Evolutionary conservation across 2,329 filamentous ascomycete species (phyloP), one percentile per base, ranked within the genome.

Genomic region (Botrytis paeoniae): DNA sequence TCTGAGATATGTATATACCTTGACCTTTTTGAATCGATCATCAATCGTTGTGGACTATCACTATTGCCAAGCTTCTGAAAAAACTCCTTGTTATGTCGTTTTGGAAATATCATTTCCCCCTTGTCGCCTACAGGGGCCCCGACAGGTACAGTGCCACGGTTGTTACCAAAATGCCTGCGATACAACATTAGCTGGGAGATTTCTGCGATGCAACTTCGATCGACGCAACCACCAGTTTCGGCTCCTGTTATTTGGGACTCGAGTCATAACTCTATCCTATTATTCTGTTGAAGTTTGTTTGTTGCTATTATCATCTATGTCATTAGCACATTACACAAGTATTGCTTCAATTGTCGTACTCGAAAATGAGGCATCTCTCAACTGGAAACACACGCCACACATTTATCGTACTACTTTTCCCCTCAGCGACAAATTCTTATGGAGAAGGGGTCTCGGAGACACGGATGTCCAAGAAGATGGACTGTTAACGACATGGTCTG

Each of bases 1-100:
- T 39, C 32, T 29, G 41, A 64, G 35, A 29, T 51, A 64, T 70
- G 69, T 70, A 63, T 70, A 51, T 70, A 64, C 10, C 59, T 64
- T 64, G 25, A 25, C 32, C n/a, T 63, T 14, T 54, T 37, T 12
- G 18, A 7, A 57, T 35, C 20, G 45, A 25, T 39, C 5, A 18
- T 18, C 25, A 41, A 54, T 54, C 32, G 18, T 54, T 29, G 29
- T 54, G 18, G 54, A 41, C 5, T 22, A 41, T 22, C 48, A 41
- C 20, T 57, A 7, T 16, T 5, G 35, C 35, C 18, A 54, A 57
- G 48, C 48, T 68, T 32, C 20, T n/a, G 35, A 68, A 41, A 10
- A 68, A 32, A 54, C 32, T 54, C 48, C 65, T 57, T 41, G 35
- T 57, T 41, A 22, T 37, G 10, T 57, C 25, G 25, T 41, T 68